Evolutionary conservation across 805 yeast genomes (phyloP).

Genomic region (Pichia cabralensis): DNA sequence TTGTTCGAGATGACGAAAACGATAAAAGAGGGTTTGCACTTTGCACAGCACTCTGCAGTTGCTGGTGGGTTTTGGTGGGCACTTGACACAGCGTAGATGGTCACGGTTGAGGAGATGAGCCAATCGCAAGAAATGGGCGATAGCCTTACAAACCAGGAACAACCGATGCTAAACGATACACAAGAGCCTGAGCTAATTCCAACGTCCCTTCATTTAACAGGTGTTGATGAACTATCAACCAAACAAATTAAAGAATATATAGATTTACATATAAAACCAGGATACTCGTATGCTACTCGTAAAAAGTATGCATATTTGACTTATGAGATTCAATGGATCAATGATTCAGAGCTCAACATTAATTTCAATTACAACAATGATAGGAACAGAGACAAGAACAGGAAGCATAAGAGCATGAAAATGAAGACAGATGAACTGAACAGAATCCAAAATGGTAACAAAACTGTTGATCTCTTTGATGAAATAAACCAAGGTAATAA

Average conservation of each 20-base stretch:
- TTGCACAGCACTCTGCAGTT: too few species aligned
- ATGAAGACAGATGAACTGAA: too few species aligned
- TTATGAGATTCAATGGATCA: constrained; percentile 53
- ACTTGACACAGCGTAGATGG: too few species aligned
- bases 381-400: constrained; percentile 13
- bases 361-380: constrained; percentile 30
- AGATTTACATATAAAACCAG: constrained; percentile 34
- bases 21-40: too few species aligned
- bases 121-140: too few species aligned
- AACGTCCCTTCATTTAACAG: constrained; percentile 40
- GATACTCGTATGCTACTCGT: constrained; percentile 19
- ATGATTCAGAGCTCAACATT: constrained; percentile 50
- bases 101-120: too few species aligned
- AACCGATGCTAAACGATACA: too few species aligned
- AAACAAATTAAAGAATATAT: constrained; percentile 47
- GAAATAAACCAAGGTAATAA: neutral
- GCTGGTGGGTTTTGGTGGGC: too few species aligned
- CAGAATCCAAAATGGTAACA: too few species aligned
- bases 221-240: constrained; percentile 58
- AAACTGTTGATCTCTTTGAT: neutral
- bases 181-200: too few species aligned
- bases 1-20: too few species aligned
- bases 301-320: constrained; percentile 21
- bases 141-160: too few species aligned
- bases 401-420: constrained; percentile 11